Evolutionary conservation across 2,329 filamentous ascomycete species (phyloP).

Genomic region (Exophiala sp.): DNA sequence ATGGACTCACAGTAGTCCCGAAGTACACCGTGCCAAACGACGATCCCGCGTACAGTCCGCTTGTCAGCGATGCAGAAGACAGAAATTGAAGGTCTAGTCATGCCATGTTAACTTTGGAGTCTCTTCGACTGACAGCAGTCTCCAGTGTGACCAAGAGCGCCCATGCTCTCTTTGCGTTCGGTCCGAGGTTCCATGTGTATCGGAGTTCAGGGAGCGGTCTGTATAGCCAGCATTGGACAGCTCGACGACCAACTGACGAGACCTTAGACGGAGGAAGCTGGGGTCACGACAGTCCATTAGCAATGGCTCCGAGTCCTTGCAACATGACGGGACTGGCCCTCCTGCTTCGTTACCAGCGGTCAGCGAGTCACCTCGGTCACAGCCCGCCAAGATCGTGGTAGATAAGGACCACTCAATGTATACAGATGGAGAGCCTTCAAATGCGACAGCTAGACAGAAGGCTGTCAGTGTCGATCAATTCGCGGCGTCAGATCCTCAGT

Average conservation of each 20-base stretch:
- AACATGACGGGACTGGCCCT: neutral
- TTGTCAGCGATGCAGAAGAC: too few relatives aligned
- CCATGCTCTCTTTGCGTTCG: slow-evolving; percentile 34
- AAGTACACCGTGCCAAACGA: too few relatives aligned
- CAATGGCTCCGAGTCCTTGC: neutral
- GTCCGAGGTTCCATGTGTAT: slow-evolving; percentile 28
- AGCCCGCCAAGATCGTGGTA: slow-evolving; percentile 13
- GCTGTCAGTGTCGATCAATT: slow-evolving; percentile 15
- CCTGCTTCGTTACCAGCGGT: neutral
- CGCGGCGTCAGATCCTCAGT: slow-evolving; percentile 10
- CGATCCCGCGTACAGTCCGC: too few relatives aligned
- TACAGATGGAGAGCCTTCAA: slow-evolving; percentile 12
- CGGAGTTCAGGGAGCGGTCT: slow-evolving; percentile 1
- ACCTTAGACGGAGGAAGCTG: slow-evolving; percentile 7
- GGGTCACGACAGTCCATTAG: too few relatives aligned
- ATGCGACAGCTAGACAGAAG: slow-evolving; percentile 26
- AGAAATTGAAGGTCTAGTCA: too few relatives aligned
- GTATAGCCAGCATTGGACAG: neutral
- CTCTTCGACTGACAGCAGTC: neutral
- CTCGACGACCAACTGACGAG: neutral
- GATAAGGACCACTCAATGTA: neutral
- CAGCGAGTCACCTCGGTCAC: slow-evolving; percentile 12
- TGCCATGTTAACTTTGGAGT: too few relatives aligned
- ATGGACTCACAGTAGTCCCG: too few relatives aligned
- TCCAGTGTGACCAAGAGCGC: slow-evolving; percentile 32